phyloP scores from a whole-genome alignment of 1,284 basidiomycete genomes.

The Agaricales sp. region DNA sequence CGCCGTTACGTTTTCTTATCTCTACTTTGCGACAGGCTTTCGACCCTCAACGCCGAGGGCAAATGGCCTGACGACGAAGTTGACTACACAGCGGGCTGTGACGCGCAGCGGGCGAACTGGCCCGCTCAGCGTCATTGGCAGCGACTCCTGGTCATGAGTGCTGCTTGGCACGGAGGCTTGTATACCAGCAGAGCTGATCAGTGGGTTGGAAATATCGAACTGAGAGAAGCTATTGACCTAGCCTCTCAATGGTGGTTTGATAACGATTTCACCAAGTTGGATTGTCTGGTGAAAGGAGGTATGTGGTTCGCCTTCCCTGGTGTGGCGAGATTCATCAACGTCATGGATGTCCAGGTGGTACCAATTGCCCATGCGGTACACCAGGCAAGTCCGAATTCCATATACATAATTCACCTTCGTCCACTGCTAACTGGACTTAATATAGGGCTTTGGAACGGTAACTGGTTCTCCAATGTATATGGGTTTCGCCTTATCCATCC shows the following conservation, averaged over 20 bases:
- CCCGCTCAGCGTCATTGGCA: constrained; percentile 36
- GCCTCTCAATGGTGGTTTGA: constrained; percentile 41
- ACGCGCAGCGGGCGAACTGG: constrained; percentile 38
- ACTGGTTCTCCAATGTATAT: constrained; percentile 38
- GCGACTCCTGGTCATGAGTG: constrained; percentile 26
- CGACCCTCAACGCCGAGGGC: constrained; percentile 25
- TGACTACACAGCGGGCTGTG: constrained; percentile 34
- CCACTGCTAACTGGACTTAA: background rate
- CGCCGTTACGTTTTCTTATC: no score
- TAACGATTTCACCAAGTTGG: constrained; percentile 29
- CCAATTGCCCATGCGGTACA: constrained; percentile 28
- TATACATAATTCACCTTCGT: background rate
- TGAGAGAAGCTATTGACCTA: constrained; percentile 23
- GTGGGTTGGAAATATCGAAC: constrained; percentile 18
- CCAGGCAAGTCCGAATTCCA: constrained; percentile 22
- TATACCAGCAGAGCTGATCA: constrained; percentile 9
- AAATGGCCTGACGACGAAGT: constrained; percentile 33
- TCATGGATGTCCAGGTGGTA: background rate
- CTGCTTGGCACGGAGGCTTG: constrained; percentile 30
- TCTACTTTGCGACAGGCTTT: constrained; percentile 1
- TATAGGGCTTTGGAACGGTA: constrained; percentile 33
- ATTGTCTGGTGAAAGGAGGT: constrained; percentile 32
- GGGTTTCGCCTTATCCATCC: background rate
- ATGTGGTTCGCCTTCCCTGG: no score
- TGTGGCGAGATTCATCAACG: no score